Evolutionary conservation across 192 early-diverging fungal genomes (phyloP), one percentile per base, ranked within the genome.

Genomic region (Dimargaris xerosporica): DNA sequence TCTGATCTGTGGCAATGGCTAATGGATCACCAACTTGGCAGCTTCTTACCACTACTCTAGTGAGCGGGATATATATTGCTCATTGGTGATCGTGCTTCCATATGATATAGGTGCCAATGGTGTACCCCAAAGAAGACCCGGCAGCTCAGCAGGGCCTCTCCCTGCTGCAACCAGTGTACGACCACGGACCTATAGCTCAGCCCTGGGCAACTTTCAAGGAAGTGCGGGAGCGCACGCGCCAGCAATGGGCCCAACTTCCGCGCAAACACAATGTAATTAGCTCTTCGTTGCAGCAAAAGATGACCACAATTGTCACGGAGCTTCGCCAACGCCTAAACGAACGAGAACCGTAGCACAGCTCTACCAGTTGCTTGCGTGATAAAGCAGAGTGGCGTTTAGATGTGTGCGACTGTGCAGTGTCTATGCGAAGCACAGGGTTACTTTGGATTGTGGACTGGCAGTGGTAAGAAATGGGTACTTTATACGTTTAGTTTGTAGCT

Each of bases 101-200:
- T 11, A 44, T 25, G 12, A 30, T 41, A 30, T 58, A 77, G 73
- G 64, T 76, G n/a, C 76, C 74, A 7, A 74, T 71, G 48, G 67
- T 70, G 3, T 67, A 76, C 60, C 74, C 74, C 23, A 70, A 69
- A 53, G 65, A 62, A 1, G 63, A 44, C 13, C 39, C 58, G 6
- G 4, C 11, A 31, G n/a, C 39, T 11, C 19, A 19, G 28, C 23
- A 26, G 13, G n/a, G n/a, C 6, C 15, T 19, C 21, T 44, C 58
- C 28, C 58, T 44, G 31, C 43, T 60, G 5, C 58, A 43, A 41
- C 16, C 26, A n/a, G 43, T 60, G 7, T 60, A 60, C 39, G 58
- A 60, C 16, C 58, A 60, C 26, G 58, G 58, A 42, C 58, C 58
- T 30, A 19, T 60, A 13, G 1, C 30, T 23, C 10, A 26, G 25